Percentiles rank a stretch among this genome's conserved stretches.
phyloP scores from a whole-genome alignment of 176 grass and related monocot species.

The Lolium perenne region DNA sequence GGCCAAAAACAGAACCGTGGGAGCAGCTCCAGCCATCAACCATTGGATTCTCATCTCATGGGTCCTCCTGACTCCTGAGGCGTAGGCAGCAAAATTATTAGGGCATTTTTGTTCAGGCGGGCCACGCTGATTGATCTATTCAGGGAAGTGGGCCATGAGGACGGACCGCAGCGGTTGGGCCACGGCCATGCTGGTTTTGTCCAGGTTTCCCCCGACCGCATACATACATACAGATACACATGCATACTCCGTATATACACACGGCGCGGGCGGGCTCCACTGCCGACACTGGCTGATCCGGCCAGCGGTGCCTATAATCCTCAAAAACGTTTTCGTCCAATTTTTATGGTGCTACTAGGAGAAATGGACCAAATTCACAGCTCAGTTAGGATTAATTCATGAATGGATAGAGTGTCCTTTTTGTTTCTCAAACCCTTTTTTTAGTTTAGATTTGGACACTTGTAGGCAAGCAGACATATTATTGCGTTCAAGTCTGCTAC shows the following conservation, averaged over 20 bases:
- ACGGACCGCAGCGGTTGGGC: neutral
- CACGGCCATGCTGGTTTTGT: slow-evolving; percentile 23
- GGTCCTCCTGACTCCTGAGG: neutral
- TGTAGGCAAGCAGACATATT: no score
- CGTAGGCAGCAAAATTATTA: slow-evolving; percentile 41
- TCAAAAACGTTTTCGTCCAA: no score
- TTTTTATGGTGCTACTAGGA: no score
- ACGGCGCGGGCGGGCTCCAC: neutral
- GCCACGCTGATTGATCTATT: neutral
- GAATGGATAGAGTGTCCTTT: no score
- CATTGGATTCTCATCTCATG: neutral
- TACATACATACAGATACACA: neutral
- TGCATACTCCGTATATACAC: neutral
- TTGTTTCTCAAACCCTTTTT: no score
- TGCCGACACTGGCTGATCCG: neutral
- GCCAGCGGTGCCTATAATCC: neutral
- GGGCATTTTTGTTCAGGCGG: neutral
- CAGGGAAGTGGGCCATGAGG: neutral
- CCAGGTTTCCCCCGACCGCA: neutral
- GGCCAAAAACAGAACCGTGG: neutral
- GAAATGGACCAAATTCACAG: no score
- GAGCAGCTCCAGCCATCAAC: neutral
- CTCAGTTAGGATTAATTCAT: no score
- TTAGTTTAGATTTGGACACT: no score
- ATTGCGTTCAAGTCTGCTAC: no score